These are phyloP conservation scores for Camellia japonica DNA, from an alignment of 148 eudicot species.

Conservation along the genomic window DNA sequence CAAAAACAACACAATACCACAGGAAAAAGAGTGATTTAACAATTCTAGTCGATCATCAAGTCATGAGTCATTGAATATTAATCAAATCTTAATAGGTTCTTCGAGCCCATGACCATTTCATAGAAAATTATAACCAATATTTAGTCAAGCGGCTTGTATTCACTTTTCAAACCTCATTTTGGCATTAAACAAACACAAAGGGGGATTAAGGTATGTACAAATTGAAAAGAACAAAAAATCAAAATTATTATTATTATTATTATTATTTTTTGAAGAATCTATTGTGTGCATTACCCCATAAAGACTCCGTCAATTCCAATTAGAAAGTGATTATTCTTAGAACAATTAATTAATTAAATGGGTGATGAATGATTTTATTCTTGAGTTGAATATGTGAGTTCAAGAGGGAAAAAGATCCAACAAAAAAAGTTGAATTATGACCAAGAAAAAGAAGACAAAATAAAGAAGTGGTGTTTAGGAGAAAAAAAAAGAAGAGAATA, in stretches of 20 bases:
- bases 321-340: conserved; percentile 4
- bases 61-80: neutral
- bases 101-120: conserved; percentile 24
- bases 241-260: too few relatives aligned
- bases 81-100: conserved; percentile 10
- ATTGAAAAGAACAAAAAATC: neutral
- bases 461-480: neutral
- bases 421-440: neutral
- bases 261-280: too few relatives aligned
- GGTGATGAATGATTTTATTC: too few relatives aligned
- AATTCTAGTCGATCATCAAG: neutral
- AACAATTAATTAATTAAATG: neutral
- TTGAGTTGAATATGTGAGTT: too few relatives aligned
- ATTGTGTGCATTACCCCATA: too few relatives aligned
- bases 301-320: conserved; percentile 8
- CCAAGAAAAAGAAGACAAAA: conserved; percentile 4
- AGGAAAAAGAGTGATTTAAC: neutral
- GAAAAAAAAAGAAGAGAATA: neutral
- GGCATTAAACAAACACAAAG: conserved; percentile 10
- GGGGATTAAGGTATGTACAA: neutral
- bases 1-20: too few relatives aligned
- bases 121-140: neutral
- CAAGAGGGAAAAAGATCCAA: too few relatives aligned
- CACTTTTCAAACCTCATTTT: conserved; percentile 27
- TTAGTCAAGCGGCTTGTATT: conserved; percentile 9